Conservation (phyloP, 225 moss, liverwort and hornwort species). For the Lunularia cruciata region DNA sequence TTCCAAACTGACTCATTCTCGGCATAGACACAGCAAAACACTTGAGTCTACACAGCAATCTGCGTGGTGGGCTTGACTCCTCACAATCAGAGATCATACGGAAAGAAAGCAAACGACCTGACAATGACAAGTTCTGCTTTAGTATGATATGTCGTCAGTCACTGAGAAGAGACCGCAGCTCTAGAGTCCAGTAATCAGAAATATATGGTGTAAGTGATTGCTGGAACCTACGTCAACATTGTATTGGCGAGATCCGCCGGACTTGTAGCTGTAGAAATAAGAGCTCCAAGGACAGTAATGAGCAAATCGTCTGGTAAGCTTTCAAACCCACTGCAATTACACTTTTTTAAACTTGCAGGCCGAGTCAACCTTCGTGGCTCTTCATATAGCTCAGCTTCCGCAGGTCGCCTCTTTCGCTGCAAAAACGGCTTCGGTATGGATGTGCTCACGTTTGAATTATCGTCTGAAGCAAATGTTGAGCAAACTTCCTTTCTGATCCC, state of each 20-base stretch:
- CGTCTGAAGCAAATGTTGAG: conserved; percentile 25
- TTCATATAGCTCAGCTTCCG: conserved; percentile 6
- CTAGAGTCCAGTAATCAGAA: neutral
- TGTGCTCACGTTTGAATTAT: neutral
- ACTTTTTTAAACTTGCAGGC: conserved; percentile 20
- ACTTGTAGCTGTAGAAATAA: conserved; percentile 28
- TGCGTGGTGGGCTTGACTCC: neutral
- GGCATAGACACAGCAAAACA: neutral
- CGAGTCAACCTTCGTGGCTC: conserved; percentile 16
- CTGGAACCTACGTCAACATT: conserved; percentile 38
- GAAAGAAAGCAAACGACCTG: too few species aligned
- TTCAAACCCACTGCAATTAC: conserved; percentile 28
- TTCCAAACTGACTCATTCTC: neutral
- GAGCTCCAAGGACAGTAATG: conserved; percentile 27
- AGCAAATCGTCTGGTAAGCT: conserved; percentile 37
- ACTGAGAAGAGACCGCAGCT: neutral
- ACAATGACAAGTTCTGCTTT: neutral
- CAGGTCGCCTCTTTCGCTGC: conserved; percentile 26
- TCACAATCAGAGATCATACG: neutral
- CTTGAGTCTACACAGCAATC: neutral
- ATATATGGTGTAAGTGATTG: neutral
- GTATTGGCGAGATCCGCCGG: conserved; percentile 41
- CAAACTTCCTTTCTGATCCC: conserved; percentile 26
- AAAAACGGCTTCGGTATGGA: conserved; percentile 14
- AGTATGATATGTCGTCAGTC: neutral